Conservation (phyloP, 2,329 filamentous ascomycete genomes). For the Penicillium aurantiogriseum region DNA sequence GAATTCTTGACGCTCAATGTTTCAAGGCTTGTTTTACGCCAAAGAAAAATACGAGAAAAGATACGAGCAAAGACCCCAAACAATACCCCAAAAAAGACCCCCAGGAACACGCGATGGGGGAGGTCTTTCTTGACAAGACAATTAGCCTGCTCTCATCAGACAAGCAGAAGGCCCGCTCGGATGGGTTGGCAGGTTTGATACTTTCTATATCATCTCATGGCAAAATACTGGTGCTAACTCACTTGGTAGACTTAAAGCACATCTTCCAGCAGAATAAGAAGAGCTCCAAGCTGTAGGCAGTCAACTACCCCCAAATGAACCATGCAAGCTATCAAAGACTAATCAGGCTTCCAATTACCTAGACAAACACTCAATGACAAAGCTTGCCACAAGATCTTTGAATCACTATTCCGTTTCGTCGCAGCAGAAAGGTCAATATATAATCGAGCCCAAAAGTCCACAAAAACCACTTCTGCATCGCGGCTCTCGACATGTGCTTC, state of each 20-base stretch:
- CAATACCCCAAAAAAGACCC: neutral
- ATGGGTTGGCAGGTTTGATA: conserved; percentile 50
- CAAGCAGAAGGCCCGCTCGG: conserved; percentile 47
- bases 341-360: conserved; percentile 11
- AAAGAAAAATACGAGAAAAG: neutral
- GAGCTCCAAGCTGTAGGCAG: conserved; percentile 37
- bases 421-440: conserved; percentile 66
- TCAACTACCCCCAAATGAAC: neutral
- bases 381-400: conserved; percentile 76
- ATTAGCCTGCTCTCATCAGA: conserved; percentile 45
- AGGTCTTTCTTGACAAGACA: conserved; percentile 44
- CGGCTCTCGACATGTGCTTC: conserved; percentile 69
- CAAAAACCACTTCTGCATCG: conserved; percentile 51
- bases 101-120: conserved; percentile 35
- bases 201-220: neutral
- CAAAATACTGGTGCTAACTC: neutral
- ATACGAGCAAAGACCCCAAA: neutral
- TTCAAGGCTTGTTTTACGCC: neutral
- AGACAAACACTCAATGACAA: conserved; percentile 64
- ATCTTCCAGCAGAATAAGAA: conserved; percentile 55
- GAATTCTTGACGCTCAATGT: neutral
- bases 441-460: conserved; percentile 54
- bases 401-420: conserved; percentile 73
- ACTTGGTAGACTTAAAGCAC: conserved; percentile 51
- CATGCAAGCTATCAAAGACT: conserved; percentile 4